Conservation (phyloP, 331 rosid species). For the Phaseolus coccineus region DNA sequence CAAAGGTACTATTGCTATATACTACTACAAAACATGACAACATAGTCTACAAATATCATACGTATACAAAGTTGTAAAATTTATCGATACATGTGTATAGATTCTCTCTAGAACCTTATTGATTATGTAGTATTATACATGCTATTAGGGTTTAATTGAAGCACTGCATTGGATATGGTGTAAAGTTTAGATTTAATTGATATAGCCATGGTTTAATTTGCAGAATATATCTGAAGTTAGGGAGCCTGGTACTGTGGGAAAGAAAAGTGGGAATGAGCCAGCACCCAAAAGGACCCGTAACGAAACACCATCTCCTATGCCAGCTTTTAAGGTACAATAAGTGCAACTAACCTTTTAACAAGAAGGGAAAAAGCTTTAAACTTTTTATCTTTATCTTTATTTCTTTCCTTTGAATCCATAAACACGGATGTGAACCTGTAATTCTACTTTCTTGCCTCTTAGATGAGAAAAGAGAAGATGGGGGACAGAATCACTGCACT, state of each 20-base stretch:
- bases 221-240: constrained; percentile 81
- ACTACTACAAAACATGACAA: background rate
- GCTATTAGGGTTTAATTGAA: constrained; percentile 29
- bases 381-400: constrained; percentile 25
- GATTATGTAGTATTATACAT: background rate
- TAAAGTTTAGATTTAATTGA: background rate
- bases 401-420: constrained; percentile 39
- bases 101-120: background rate
- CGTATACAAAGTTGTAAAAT: background rate
- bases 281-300: constrained; percentile 86
- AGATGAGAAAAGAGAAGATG: constrained; percentile 99
- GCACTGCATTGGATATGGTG: constrained; percentile 26
- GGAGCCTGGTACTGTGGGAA: constrained; percentile 66
- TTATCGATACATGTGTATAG: background rate
- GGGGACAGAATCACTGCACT: constrained; percentile 99
- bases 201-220: constrained; percentile 21
- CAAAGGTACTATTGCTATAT: constrained; percentile 64
- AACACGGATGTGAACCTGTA: constrained; percentile 52
- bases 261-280: constrained; percentile 82
- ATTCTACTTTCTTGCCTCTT: constrained; percentile 43
- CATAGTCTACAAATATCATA: background rate
- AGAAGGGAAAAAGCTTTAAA: constrained; percentile 42
- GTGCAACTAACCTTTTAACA: constrained; percentile 52
- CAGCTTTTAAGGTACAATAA: constrained; percentile 97
- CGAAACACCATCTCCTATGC: constrained; percentile 89